Percentiles rank a stretch among this genome's conserved stretches.
These are phyloP conservation scores for Alternaria arbusti DNA, from an alignment of 2,329 filamentous ascomycete genomes.

Conservation along the genomic window DNA sequence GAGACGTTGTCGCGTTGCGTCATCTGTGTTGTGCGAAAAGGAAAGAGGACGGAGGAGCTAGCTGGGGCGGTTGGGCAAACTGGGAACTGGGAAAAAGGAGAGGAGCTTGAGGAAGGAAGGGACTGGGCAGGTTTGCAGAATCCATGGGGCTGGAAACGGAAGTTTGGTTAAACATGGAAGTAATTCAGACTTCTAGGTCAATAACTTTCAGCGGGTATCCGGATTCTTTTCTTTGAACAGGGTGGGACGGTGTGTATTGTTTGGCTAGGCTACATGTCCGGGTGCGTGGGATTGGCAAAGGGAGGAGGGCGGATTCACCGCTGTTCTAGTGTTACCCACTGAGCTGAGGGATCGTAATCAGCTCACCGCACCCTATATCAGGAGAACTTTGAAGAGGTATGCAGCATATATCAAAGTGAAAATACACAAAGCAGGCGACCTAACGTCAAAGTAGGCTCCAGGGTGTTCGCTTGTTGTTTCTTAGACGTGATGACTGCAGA, in stretches of 20 bases:
- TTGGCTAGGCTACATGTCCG: neutral
- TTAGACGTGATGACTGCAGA: neutral
- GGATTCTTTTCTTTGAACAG: neutral
- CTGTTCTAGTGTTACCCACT: neutral
- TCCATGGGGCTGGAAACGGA: neutral
- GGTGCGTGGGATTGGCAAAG: neutral
- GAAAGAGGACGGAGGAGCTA: neutral
- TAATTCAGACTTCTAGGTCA: too few relatives aligned
- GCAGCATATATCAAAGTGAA: too few relatives aligned
- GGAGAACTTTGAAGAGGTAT: neutral
- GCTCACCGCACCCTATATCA: neutral
- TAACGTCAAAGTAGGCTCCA: neutral
- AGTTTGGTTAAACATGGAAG: neutral
- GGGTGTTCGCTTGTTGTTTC: neutral
- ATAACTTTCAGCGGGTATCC: too few relatives aligned
- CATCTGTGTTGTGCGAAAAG: neutral
- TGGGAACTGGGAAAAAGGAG: too few relatives aligned
- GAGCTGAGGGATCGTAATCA: neutral
- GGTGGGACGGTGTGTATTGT: neutral
- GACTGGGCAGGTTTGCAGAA: too few relatives aligned
- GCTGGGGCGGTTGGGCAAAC: neutral
- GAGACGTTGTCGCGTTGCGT: neutral
- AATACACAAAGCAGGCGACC: too few relatives aligned
- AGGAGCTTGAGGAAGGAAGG: too few relatives aligned
- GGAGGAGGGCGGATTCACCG: neutral